These are phyloP conservation scores for Malbranchea cinnamomea DNA, from an alignment of 2,329 filamentous ascomycete genomes.

Conservation along the genomic window DNA sequence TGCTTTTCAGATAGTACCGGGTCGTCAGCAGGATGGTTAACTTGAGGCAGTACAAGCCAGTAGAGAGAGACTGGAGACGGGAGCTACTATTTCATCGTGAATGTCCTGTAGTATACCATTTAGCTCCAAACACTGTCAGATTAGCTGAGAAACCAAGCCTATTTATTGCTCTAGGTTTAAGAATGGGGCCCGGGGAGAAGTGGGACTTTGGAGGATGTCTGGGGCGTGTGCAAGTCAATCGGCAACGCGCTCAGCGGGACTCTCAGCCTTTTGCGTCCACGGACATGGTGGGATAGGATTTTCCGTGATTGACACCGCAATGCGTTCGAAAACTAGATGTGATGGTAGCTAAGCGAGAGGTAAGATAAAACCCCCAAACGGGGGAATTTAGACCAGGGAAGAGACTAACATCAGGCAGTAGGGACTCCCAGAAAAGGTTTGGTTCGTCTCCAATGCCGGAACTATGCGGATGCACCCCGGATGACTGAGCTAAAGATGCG, in stretches of 20 bases:
- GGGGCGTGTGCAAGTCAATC: conserved; percentile 18
- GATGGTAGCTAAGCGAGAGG: conserved; percentile 1
- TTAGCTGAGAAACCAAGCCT: conserved; percentile 9
- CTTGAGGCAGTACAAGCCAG: conserved; percentile 18
- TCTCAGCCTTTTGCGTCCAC: conserved; percentile 16
- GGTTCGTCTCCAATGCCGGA: conserved; percentile 19
- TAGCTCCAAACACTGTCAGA: conserved; percentile 16
- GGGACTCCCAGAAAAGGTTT: conserved; percentile 18
- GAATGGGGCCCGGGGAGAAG: conserved; percentile 8
- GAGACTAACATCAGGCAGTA: too few relatives aligned
- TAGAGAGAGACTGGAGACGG: conserved; percentile 14
- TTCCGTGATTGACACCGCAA: conserved; percentile 13
- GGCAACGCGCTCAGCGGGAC: conserved; percentile 14
- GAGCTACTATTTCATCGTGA: conserved; percentile 14
- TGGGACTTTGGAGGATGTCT: conserved; percentile 12
- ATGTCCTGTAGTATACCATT: conserved; percentile 15
- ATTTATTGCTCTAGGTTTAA: conserved; percentile 10
- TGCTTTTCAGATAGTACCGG: conserved; percentile 6
- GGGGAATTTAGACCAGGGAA: too few relatives aligned
- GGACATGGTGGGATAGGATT: conserved; percentile 17
- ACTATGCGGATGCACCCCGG: conserved; percentile 19
- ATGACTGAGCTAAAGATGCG: conserved; percentile 17
- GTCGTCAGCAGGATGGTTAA: conserved; percentile 16
- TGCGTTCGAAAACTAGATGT: conserved; percentile 17
- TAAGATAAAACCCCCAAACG: conserved; percentile 10